Percentiles rank a stretch among this genome's conserved stretches.
Evolutionary conservation across 2,329 filamentous ascomycete species (phyloP).

Genomic region (Colletotrichum horii): DNA sequence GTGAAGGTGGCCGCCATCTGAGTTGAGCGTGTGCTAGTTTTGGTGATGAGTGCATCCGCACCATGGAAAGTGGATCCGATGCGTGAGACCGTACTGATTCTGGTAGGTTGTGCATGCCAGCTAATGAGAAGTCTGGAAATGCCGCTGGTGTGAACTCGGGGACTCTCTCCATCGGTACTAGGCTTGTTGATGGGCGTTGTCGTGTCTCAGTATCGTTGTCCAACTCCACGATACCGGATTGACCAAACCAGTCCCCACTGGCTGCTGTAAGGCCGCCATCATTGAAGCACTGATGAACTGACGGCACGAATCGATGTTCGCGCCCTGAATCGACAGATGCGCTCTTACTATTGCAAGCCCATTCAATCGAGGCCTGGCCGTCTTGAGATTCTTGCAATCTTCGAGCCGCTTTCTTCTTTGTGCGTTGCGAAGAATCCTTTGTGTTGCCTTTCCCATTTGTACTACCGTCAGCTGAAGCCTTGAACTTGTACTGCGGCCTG

Average conservation of each 20-base stretch:
- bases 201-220: background rate
- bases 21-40: background rate
- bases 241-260: background rate
- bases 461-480: background rate
- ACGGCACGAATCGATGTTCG: background rate
- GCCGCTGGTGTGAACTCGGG: background rate
- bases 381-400: background rate
- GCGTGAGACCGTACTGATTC: background rate
- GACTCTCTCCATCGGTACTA: background rate
- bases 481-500: background rate
- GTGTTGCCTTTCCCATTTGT: background rate
- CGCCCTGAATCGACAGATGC: background rate
- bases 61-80: background rate
- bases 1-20: background rate
- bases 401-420: background rate
- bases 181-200: background rate
- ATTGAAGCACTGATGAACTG: background rate
- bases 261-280: background rate
- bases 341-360: background rate
- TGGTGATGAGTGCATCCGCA: background rate
- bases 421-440: background rate
- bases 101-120: background rate
- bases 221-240: background rate
- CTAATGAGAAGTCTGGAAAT: background rate
- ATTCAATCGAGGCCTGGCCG: background rate